Evolutionary conservation across 257 asterid species (phyloP), one percentile per base, ranked within the genome.

Genomic region (Jacaranda copaia): DNA sequence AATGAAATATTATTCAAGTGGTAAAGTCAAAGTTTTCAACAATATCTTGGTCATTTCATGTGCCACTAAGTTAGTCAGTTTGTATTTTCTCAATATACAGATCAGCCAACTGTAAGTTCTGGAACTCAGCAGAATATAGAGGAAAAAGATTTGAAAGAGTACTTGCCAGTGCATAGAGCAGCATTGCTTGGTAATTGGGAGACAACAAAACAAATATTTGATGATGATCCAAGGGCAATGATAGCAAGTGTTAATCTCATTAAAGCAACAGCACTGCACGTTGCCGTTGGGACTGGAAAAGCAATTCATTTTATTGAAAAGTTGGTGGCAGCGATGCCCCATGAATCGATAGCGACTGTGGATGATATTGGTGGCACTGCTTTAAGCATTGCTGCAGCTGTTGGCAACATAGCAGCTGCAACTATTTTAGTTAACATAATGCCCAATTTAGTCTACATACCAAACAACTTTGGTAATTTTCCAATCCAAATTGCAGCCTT

Each of bases 371-470:
- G 1, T 18, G 70, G 48, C n/a, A 73, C 78, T 13, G 78, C 70
- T 20, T 16, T 73, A 12, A 35, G n/a, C n/a, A 1, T 4, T 25
- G 70, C 69, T 45, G 77, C 77, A 43, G 3, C 1, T 3, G 58
- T 20, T 0, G 77, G 69, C 36, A 73, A 73, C 70, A 45, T 0
- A 14, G 60, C 8, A 46, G 59, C 69, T 6, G 70, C 78, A 16
- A 25, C n/a, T 25, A 32, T 73, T 43, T 35, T 73, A 8, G 70
- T 73, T 0, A 15, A 45, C 5, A 59, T 60, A 60, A 59, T 16
- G 43, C 78, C 70, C 1, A 0, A 12, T 45, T 45, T 73, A 48
- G 57, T 48, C 35, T 60, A 73, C 39, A 6, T 8, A 8, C 15
- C n/a, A 14, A 59, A 59, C 16, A 13, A 5, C 1, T 0, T 7